A percentile compares a stretch with the other conserved stretches of the same genome.
phyloP scores from a whole-genome alignment of 176 grass and related monocot species.

The Triticum monococcum region DNA sequence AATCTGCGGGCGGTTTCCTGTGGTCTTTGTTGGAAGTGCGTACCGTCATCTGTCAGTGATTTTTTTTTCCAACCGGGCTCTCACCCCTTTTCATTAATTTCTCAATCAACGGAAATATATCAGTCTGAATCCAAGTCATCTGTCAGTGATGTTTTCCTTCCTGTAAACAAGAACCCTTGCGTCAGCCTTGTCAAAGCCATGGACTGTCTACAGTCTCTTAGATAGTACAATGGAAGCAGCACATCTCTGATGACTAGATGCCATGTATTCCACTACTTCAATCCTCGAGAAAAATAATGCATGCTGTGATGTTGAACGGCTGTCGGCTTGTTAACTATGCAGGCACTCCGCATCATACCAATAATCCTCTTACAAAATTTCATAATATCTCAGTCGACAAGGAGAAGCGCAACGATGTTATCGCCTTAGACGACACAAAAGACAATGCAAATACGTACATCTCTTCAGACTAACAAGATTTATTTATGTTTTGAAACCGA shows the following conservation, averaged over 20 bases:
- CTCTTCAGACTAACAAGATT: neutral
- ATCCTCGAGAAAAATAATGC: neutral
- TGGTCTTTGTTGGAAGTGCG: neutral
- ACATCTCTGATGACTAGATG: neutral
- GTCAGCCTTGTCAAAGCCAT: neutral
- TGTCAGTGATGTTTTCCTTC: neutral
- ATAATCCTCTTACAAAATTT: neutral
- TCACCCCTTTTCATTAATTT: too few species aligned
- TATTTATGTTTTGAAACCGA: neutral
- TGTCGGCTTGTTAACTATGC: neutral
- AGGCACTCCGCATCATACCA: neutral
- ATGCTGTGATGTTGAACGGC: neutral
- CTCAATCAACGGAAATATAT: too few species aligned
- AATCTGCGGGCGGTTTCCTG: constrained; percentile 1
- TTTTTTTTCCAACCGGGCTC: too few species aligned
- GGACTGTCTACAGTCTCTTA: neutral
- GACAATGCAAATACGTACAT: neutral
- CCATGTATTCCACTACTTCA: neutral
- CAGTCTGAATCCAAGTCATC: too few species aligned
- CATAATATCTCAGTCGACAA: neutral
- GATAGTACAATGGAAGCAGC: too few species aligned
- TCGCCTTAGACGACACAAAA: neutral
- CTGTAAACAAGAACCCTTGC: neutral
- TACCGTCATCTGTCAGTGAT: neutral
- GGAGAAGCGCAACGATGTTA: neutral